These are phyloP conservation scores for Bothriochloa decipiens DNA, from an alignment of 176 grass and related monocot genomes.

Conservation along the genomic window DNA sequence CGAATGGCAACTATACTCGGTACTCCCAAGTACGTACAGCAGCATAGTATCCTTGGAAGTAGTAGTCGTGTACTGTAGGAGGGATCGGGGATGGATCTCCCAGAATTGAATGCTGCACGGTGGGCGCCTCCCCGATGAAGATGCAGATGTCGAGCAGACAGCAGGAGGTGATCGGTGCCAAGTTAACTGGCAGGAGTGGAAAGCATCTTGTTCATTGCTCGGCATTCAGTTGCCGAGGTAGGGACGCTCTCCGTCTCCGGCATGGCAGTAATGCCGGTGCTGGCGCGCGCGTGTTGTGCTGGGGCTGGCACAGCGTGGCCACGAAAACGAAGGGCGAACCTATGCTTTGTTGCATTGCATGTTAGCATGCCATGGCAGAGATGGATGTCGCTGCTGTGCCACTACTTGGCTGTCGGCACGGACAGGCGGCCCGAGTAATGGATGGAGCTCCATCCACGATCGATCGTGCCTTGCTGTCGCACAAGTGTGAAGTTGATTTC, in stretches of 20 bases:
- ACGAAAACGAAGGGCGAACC: no score
- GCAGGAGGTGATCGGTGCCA: not conserved
- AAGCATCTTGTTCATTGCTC: not conserved
- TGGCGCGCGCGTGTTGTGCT: no score
- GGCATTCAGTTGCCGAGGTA: not conserved
- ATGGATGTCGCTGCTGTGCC: no score
- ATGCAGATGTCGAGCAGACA: not conserved
- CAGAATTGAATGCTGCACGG: conserved; percentile 26
- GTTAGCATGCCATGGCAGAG: not conserved
- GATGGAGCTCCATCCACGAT: not conserved
- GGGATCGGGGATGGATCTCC: not conserved
- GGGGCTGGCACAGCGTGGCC: no score
- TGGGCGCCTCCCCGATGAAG: not conserved
- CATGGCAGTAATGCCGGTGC: no score
- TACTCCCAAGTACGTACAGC: no score
- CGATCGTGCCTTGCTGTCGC: not conserved
- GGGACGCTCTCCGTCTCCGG: no score
- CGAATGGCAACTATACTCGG: not conserved
- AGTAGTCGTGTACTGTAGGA: not conserved
- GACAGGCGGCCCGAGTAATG: no score
- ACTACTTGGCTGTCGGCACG: no score
- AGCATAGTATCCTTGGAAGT: no score
- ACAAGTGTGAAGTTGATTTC: no score
- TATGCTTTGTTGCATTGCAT: no score
- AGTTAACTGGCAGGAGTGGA: not conserved